Evolutionary conservation across 2,329 filamentous ascomycete genomes (phyloP).

Genomic region (Monilinia fructigena): DNA sequence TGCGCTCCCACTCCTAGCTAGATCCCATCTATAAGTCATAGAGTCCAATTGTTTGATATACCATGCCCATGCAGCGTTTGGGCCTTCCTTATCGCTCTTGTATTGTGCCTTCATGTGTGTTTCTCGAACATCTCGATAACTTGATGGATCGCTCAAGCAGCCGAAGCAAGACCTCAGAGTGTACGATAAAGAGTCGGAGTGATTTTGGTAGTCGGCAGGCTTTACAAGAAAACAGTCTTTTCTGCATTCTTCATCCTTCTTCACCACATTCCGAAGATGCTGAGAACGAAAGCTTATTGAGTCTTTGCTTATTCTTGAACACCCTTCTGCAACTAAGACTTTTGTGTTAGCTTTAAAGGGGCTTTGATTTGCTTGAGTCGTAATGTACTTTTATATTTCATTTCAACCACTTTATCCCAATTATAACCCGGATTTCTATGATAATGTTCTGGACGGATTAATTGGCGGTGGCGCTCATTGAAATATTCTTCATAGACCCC

Average conservation of each 20-base stretch:
- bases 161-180: neutral
- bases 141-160: neutral
- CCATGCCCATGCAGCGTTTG: neutral
- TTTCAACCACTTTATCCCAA: no score
- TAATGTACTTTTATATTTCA: no score
- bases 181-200: neutral
- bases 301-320: no score
- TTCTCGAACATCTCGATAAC: neutral
- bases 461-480: neutral
- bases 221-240: no score
- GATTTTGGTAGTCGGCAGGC: no score
- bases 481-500: neutral
- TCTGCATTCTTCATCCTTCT: no score
- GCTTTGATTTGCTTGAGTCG: no score
- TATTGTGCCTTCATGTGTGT: neutral
- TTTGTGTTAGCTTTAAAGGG: no score
- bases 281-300: no score
- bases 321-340: no score
- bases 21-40: neutral
- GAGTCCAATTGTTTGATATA: neutral
- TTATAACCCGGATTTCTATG: neutral
- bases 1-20: no score
- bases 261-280: no score
- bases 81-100: neutral
- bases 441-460: neutral